Evolutionary conservation across 176 grass and related monocot species (phyloP).

Genomic region (Secale cereale): DNA sequence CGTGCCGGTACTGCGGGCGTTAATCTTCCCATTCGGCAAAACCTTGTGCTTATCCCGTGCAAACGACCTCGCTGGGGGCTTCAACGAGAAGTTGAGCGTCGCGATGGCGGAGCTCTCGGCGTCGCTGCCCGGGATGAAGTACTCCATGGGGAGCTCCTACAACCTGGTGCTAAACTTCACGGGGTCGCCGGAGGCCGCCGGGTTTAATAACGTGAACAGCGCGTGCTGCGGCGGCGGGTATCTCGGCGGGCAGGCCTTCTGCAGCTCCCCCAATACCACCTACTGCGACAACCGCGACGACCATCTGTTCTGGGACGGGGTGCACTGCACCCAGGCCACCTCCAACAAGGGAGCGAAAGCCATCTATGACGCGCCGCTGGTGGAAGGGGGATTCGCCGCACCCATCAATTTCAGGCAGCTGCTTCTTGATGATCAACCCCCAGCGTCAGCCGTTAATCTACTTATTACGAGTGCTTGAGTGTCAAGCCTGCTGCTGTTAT

Average conservation of each 20-base stretch:
- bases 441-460: neutral
- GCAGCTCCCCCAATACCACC: constrained; percentile 29
- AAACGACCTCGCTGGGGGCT: too few species aligned
- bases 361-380: constrained; percentile 31
- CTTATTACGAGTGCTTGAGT: neutral
- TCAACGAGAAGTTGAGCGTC: too few species aligned
- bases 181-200: constrained; percentile 7
- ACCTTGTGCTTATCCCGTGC: too few species aligned
- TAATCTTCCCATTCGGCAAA: too few species aligned
- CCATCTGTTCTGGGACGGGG: constrained; percentile 48
- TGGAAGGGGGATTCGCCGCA: constrained; percentile 22
- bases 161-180: constrained; percentile 21
- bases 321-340: constrained; percentile 53
- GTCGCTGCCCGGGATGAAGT: constrained; percentile 23
- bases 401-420: constrained; percentile 56
- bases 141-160: constrained; percentile 55
- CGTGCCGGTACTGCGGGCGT: constrained; percentile 22
- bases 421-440: constrained; percentile 1
- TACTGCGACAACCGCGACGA: constrained; percentile 23
- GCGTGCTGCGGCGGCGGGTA: constrained; percentile 50
- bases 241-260: constrained; percentile 25
- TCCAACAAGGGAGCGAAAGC: constrained; percentile 35
- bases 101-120: constrained; percentile 9
- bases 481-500: neutral
- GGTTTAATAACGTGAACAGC: constrained; percentile 22